phyloP scores from a whole-genome alignment of 139 green algal genomes.

The Volvox africanus region DNA sequence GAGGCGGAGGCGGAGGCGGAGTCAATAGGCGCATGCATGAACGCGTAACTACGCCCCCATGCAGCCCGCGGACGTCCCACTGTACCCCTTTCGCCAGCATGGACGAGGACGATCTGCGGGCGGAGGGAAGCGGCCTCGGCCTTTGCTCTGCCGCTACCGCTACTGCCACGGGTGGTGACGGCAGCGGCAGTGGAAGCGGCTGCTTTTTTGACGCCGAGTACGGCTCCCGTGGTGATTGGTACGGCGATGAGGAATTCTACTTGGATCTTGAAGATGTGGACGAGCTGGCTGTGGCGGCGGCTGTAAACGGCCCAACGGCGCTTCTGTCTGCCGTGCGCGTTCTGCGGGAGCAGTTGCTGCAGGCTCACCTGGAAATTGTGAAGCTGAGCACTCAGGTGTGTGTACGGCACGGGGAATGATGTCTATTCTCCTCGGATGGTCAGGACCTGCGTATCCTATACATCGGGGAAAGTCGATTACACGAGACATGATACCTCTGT shows the following conservation, averaged over 20 bases:
- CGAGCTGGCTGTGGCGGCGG: conserved; percentile 21
- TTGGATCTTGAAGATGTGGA: not conserved
- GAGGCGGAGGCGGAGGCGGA: not conserved
- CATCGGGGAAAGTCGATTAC: not conserved
- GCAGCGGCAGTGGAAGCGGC: not conserved
- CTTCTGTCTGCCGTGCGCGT: conserved; percentile 4
- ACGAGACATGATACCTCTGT: too few species aligned
- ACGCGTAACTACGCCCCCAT: conserved; percentile 10
- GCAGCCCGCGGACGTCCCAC: conserved; percentile 6
- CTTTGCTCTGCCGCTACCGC: not conserved
- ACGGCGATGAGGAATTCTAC: not conserved
- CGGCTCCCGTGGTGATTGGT: not conserved
- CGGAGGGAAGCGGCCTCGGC: not conserved
- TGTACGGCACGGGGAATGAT: not conserved
- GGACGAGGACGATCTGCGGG: not conserved
- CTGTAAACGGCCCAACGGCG: not conserved
- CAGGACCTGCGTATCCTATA: not conserved
- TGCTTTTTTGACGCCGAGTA: not conserved
- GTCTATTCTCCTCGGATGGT: not conserved
- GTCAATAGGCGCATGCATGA: not conserved
- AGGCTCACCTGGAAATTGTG: conserved; percentile 31
- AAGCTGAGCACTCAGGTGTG: conserved; percentile 37
- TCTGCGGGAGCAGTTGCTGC: conserved; percentile 31
- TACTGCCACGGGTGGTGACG: not conserved
- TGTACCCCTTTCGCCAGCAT: not conserved